Percentiles rank a stretch among this genome's conserved stretches.
Evolutionary conservation across 352 stramenopile genomes (phyloP).

Genomic region (Globisporangium echinulatum): DNA sequence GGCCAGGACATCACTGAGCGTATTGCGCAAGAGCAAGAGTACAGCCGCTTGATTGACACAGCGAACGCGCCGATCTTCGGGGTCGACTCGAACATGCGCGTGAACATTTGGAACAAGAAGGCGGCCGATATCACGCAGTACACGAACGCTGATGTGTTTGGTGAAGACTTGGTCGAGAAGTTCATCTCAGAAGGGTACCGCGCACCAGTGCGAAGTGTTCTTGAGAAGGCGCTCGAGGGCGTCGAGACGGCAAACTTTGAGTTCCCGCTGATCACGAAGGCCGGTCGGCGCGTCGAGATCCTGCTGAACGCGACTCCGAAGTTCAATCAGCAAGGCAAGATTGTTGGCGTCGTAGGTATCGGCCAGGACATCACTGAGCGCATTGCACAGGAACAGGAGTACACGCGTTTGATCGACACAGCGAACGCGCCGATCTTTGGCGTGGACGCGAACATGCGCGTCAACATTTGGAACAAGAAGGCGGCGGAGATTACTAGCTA

Average conservation of each 20-base stretch:
- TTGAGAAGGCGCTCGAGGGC: constrained; percentile 33
- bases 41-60: constrained; percentile 67
- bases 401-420: constrained; percentile 54
- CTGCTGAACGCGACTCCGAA: constrained; percentile 64
- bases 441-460: constrained; percentile 50
- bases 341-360: constrained; percentile 66
- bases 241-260: constrained; percentile 55
- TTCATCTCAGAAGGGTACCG: constrained; percentile 53
- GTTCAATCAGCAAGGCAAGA: constrained; percentile 50
- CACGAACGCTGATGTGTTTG: constrained; percentile 60
- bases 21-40: constrained; percentile 63
- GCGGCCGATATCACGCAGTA: constrained; percentile 64
- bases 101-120: constrained; percentile 70
- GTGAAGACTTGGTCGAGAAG: constrained; percentile 45
- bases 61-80: constrained; percentile 83
- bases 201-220: constrained; percentile 23
- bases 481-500: constrained; percentile 87
- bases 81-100: constrained; percentile 19
- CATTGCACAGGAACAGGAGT: constrained; percentile 34
- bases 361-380: constrained; percentile 54
- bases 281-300: constrained; percentile 56
- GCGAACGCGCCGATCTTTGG: constrained; percentile 69
- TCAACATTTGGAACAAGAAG: constrained; percentile 90
- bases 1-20: constrained; percentile 21
- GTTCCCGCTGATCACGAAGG: constrained; percentile 71